Evolutionary conservation across 441 rosid species (phyloP).

Genomic region (Pelargonium fulgidum): DNA sequence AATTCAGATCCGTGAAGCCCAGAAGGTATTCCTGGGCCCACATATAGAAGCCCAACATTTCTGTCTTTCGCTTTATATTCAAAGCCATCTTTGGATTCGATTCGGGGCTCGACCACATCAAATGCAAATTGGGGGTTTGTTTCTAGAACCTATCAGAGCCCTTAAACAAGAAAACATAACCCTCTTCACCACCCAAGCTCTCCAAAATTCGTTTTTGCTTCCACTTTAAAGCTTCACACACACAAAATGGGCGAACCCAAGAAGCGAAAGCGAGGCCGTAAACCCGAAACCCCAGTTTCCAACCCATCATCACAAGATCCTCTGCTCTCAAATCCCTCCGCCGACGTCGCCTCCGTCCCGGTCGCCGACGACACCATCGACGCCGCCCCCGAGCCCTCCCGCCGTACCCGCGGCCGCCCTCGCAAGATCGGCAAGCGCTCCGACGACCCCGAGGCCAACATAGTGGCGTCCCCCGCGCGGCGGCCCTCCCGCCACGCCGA

Average conservation of each 20-base stretch:
- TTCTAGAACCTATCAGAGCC: too few species aligned
- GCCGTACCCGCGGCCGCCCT: conserved; percentile 39
- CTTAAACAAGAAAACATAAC: too few species aligned
- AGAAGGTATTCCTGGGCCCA: too few species aligned
- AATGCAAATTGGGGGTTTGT: too few species aligned
- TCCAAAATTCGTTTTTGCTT: too few species aligned
- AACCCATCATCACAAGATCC: conserved; percentile 16
- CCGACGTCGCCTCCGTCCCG: conserved; percentile 17
- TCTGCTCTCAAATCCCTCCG: conserved; percentile 14
- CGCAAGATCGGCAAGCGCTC: conserved; percentile 26
- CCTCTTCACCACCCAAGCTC: too few species aligned
- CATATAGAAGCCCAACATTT: too few species aligned
- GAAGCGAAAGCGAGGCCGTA: conserved; percentile 42
- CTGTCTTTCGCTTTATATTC: too few species aligned
- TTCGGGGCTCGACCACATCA: too few species aligned
- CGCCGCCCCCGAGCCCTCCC: conserved; percentile 29
- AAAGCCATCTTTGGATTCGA: too few species aligned
- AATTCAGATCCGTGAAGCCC: too few species aligned
- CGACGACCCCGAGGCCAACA: conserved; percentile 16
- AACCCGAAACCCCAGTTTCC: conserved; percentile 30
- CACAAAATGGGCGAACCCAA: conserved; percentile 18
- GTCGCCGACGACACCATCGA: conserved; percentile 23
- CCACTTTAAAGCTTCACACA: too few species aligned
- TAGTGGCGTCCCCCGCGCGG: conserved; percentile 28
- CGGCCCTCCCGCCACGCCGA: conserved; percentile 27